Conservation (phyloP, 2,329 filamentous ascomycete species). For the Zymoseptoria crescenta region DNA sequence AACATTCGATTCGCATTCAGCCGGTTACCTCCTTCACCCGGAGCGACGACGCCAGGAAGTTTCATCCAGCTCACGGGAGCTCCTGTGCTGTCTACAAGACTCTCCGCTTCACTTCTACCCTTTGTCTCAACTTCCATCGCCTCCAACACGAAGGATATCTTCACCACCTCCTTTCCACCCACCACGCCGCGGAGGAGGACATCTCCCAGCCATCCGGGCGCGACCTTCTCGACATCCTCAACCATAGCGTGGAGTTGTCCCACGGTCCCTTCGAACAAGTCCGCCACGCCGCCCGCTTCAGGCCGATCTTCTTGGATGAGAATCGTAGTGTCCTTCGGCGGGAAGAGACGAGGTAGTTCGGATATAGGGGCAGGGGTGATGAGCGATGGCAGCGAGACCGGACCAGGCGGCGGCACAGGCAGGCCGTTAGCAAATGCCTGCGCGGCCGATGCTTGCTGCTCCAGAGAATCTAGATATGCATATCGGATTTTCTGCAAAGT, state of each 20-base stretch:
- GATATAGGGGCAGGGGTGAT: conserved; percentile 62
- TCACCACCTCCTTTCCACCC: conserved; percentile 82
- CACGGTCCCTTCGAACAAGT: conserved; percentile 86
- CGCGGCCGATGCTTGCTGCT: conserved; percentile 36
- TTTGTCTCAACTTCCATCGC: conserved; percentile 28
- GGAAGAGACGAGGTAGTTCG: conserved; percentile 69
- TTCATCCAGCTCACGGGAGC: conserved; percentile 1
- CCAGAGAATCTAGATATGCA: conserved; percentile 62
- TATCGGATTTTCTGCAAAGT: conserved; percentile 64
- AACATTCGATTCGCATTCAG: conserved; percentile 97
- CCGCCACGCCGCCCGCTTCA: conserved; percentile 60
- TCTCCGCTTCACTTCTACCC: not conserved
- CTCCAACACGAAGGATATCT: conserved; percentile 88
- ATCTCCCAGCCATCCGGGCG: conserved; percentile 87
- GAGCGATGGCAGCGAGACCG: conserved; percentile 48
- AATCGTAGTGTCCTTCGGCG: conserved; percentile 56
- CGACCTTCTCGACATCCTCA: conserved; percentile 75
- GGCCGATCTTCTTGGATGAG: conserved; percentile 59
- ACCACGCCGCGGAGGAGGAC: conserved; percentile 73
- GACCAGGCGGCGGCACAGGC: conserved; percentile 28
- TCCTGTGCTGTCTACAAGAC: not conserved
- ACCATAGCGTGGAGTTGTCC: conserved; percentile 67
- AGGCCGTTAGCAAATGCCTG: conserved; percentile 28
- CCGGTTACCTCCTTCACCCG: conserved; percentile 73
- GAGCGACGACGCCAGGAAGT: conserved; percentile 57